Evolutionary conservation across 805 yeast species (phyloP), one percentile per base, ranked within the genome.

Genomic region (Spencermartinsiella europaea): DNA sequence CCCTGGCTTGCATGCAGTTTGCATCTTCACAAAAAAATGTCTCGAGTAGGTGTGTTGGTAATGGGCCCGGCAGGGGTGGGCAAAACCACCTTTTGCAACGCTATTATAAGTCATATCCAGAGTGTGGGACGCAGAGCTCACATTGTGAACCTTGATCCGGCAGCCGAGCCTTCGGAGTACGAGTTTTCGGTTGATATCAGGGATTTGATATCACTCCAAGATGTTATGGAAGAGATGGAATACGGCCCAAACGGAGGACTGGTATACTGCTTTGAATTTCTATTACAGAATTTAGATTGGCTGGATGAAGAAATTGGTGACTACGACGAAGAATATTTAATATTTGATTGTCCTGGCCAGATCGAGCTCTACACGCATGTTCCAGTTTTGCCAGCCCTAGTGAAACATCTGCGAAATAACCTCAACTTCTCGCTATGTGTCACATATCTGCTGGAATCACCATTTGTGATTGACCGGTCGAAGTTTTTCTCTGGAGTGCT

Each of bases 21-120:
- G 14, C 21, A 5, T 39, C 16, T 28, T 15, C 21, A 12, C n/a
- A 38, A 28, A 34, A 34, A 7, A 7, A 91, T 93, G 99, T 88
- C 97, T 2, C 75, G 96, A 68, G 96, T 89, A 1, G 99, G 98
- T 48, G 91, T 88, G 10, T 70, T 93, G 52, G 96, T 90, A 1
- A 67, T 93, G 54, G 99, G 99, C 1, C 99, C 99, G 16, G 99
- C 99, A 1, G 99, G 99, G 34, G 98, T 85, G 7, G 99, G 99
- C 8, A 91, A 85, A 65, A 80, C 93, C 40, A 88, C 99, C 0
- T 93, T 91, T 61, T 91, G 98, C 69, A 85, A 87, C 59, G 73
- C 95, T 2, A 75, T 93, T 50, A 83, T 93, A 38, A 68, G 91
- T 1, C 85, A 91, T 64, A 85, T 93, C 81, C 95, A 89, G 64